Percentiles rank a stretch among this genome's conserved stretches.
Conservation (phyloP, 2,329 filamentous ascomycete species). For the Mollisia scopiformis region DNA sequence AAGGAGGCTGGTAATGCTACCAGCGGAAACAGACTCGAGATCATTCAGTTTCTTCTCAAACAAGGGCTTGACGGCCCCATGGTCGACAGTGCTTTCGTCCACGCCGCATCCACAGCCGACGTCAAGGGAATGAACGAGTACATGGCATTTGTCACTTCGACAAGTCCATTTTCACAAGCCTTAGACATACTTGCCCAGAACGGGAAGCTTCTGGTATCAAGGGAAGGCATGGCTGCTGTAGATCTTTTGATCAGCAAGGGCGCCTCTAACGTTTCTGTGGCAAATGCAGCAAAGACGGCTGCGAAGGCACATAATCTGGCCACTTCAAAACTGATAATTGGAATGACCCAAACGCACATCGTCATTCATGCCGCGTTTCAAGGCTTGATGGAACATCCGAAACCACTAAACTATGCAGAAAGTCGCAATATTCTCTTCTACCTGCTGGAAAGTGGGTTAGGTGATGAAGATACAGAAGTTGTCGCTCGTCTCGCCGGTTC, state of each 20-base stretch:
- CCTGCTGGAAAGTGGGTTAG: constrained; percentile 1
- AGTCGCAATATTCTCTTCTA: neutral
- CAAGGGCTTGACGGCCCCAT: neutral
- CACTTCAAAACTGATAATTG: neutral
- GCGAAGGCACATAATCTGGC: neutral
- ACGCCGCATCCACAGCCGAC: neutral
- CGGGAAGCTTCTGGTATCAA: neutral
- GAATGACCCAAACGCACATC: neutral
- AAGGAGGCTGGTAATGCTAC: neutral
- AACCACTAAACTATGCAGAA: neutral
- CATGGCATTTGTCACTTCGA: constrained; percentile 2
- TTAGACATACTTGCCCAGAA: neutral
- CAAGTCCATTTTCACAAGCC: neutral
- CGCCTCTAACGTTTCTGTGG: neutral
- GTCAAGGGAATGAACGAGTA: neutral
- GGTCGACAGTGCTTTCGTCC: neutral
- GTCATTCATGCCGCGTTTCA: neutral
- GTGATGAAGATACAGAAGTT: neutral
- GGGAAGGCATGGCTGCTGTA: neutral
- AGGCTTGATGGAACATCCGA: neutral
- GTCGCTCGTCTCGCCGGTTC: constrained; percentile 2
- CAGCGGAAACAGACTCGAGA: neutral
- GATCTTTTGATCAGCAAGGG: neutral
- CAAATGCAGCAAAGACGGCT: neutral
- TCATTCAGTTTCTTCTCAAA: constrained; percentile 5